Percentiles rank a stretch among this genome's conserved stretches.
phyloP scores from a whole-genome alignment of 257 asterid species.

The Ilex aquifolium region DNA sequence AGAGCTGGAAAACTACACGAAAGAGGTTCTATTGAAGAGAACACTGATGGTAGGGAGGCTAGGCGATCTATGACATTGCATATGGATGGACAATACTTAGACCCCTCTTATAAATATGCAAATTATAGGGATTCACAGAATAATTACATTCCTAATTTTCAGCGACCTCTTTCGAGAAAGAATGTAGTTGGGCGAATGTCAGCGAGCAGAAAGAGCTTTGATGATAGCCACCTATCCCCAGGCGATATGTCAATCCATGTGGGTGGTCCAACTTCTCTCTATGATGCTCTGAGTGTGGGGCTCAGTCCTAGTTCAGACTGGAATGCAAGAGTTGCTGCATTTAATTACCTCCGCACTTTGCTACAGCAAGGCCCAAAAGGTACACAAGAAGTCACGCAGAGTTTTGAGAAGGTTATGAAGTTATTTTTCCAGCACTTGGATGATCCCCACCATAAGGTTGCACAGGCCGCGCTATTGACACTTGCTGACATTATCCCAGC shows the following conservation, averaged over 20 bases:
- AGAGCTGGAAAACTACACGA: constrained; percentile 78
- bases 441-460: constrained; percentile 99
- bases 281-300: constrained; percentile 89
- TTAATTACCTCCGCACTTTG: constrained; percentile 64
- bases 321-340: constrained; percentile 96
- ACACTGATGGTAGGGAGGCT: constrained; percentile 64
- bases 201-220: constrained; percentile 91
- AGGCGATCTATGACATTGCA: constrained; percentile 60
- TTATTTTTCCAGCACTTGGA: constrained; percentile 96
- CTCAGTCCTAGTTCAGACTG: constrained; percentile 92
- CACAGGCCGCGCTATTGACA: constrained; percentile 97
- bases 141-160: constrained; percentile 79
- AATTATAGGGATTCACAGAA: constrained; percentile 65
- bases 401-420: constrained; percentile 98
- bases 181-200: constrained; percentile 81
- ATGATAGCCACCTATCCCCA: constrained; percentile 74
- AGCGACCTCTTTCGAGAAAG: constrained; percentile 88
- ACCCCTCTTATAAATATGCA: constrained; percentile 56
- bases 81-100: constrained; percentile 59
- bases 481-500: constrained; percentile 94
- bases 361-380: constrained; percentile 94
- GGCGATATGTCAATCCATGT: constrained; percentile 75
- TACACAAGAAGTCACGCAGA: constrained; percentile 86
- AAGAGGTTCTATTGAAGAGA: constrained; percentile 59
- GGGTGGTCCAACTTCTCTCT: constrained; percentile 85